Evolutionary conservation across 129 eudicot species (phyloP).

Genomic region (Oenanthe sinensis): DNA sequence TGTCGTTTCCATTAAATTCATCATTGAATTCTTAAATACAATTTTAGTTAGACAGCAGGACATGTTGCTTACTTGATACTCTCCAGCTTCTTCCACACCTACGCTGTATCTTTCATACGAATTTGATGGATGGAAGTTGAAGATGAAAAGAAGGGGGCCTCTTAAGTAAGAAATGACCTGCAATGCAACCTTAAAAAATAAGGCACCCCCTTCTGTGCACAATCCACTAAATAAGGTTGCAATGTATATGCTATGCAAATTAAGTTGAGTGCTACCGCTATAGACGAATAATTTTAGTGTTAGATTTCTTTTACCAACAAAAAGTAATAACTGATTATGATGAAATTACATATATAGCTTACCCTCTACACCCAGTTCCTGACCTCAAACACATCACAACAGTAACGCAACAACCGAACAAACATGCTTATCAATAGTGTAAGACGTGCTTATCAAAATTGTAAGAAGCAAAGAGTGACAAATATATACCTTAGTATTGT

Average conservation of each 20-base stretch:
- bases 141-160: constrained; percentile 82
- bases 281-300: background rate
- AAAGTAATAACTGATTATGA: constrained; percentile 1
- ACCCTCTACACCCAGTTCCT: background rate
- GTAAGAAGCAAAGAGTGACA: background rate
- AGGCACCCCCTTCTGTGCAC: background rate
- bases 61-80: constrained; percentile 59
- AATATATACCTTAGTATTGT: constrained; percentile 47
- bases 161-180: constrained; percentile 85
- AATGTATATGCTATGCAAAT: background rate
- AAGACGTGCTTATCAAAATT: background rate
- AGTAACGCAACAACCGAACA: too few species aligned
- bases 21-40: background rate
- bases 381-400: too few species aligned
- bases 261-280: background rate
- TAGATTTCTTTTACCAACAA: background rate
- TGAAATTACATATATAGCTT: background rate
- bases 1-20: constrained; percentile 17
- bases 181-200: background rate
- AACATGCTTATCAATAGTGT: background rate
- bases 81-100: constrained; percentile 99
- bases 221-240: background rate
- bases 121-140: constrained; percentile 75
- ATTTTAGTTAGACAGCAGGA: background rate
- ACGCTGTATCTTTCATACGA: constrained; percentile 60